Conservation (phyloP, 345 rosid genomes). For the Moricandia moricandioides region DNA sequence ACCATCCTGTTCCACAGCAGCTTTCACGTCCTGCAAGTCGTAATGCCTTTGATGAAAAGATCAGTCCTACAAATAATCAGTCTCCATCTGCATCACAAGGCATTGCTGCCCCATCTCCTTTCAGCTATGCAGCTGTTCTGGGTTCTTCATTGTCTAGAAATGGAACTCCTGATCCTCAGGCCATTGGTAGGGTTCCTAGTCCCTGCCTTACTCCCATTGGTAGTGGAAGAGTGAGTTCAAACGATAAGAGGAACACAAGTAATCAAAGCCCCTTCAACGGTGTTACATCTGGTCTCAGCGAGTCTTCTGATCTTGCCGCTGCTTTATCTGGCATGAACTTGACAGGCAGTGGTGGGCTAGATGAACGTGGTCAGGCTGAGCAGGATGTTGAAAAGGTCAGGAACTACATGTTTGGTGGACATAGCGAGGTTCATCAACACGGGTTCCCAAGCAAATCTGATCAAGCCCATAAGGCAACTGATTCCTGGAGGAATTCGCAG, state of each 20-base stretch:
- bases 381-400: conserved; percentile 49
- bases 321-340: conserved; percentile 75
- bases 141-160: conserved; percentile 80
- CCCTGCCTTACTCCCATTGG: conserved; percentile 88
- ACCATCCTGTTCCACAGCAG: conserved; percentile 14
- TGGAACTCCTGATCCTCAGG: conserved; percentile 87
- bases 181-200: conserved; percentile 75
- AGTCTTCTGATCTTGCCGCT: conserved; percentile 58
- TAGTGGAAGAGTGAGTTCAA: conserved; percentile 52
- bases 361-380: conserved; percentile 47
- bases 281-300: conserved; percentile 48
- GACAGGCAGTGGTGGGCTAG: conserved; percentile 41
- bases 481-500: conserved; percentile 44
- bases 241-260: conserved; percentile 57
- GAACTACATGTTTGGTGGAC: conserved; percentile 49
- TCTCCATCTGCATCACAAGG: conserved; percentile 44
- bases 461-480: conserved; percentile 37
- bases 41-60: conserved; percentile 44
- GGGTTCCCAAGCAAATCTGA: conserved; percentile 45
- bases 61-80: conserved; percentile 46
- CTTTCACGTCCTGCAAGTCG: conserved; percentile 74
- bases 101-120: conserved; percentile 52
- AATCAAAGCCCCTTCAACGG: conserved; percentile 55
- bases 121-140: conserved; percentile 73
- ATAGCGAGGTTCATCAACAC: conserved; percentile 30